phyloP scores from a whole-genome alignment of 1,284 basidiomycete species.

The Psilocybe mexicana region DNA sequence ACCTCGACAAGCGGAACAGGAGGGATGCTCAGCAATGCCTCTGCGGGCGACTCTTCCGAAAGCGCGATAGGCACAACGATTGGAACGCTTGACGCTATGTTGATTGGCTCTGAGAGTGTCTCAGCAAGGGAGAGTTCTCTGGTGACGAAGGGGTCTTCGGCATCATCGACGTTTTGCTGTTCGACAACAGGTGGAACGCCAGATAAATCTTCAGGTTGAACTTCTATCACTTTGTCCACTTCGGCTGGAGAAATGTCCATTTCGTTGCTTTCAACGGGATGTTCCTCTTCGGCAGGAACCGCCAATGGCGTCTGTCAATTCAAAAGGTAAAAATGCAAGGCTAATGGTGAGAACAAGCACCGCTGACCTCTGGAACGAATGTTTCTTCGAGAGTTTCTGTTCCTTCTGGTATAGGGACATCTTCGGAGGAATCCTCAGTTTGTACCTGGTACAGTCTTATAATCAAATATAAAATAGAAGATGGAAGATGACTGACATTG shows the following conservation, averaged over 20 bases:
- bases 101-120: conserved; percentile 1
- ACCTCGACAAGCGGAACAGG: conserved; percentile 11
- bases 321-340: no score
- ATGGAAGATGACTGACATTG: no score
- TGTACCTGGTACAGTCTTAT: no score
- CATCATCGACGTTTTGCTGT: not conserved
- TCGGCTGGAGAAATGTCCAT: not conserved
- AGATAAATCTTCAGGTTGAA: not conserved
- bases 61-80: conserved; percentile 10
- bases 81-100: conserved; percentile 15
- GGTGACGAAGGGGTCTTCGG: not conserved
- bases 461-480: no score
- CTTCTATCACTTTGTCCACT: not conserved
- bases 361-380: no score
- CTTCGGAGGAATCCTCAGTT: no score
- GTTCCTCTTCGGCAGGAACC: not conserved
- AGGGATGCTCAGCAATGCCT: conserved; percentile 11
- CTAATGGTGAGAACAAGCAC: not conserved
- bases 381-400: no score
- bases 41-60: conserved; percentile 7
- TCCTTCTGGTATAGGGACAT: no score
- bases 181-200: not conserved
- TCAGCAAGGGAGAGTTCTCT: not conserved
- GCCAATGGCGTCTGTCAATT: not conserved
- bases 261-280: not conserved